phyloP scores from a whole-genome alignment of 2,329 filamentous ascomycete species.

The Pezicula neosporulosa region DNA sequence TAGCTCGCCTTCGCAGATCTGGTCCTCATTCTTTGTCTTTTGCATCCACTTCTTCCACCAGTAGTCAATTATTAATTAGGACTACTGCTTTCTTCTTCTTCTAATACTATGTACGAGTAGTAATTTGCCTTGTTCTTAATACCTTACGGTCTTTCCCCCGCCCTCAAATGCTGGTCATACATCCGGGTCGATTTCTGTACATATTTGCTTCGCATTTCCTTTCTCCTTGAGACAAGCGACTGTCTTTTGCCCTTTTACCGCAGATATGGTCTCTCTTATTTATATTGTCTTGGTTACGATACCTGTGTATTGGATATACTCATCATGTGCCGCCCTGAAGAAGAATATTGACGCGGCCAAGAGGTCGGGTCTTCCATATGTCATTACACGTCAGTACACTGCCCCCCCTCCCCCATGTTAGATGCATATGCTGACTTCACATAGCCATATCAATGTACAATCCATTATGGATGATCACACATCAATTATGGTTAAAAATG shows the following conservation, averaged over 20 bases:
- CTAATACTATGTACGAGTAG: background rate
- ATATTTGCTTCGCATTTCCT: background rate
- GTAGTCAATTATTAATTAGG: background rate
- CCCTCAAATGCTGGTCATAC: constrained; percentile 3
- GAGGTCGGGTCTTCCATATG: constrained; percentile 48
- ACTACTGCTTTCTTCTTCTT: background rate
- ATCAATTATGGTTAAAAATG: constrained; percentile 50
- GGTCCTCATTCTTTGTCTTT: background rate
- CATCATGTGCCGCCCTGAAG: constrained; percentile 29
- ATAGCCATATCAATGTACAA: constrained; percentile 48
- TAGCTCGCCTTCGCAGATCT: background rate
- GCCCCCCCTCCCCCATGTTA: background rate
- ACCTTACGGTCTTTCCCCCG: background rate
- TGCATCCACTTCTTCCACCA: background rate
- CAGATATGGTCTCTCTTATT: constrained; percentile 19
- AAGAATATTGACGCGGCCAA: constrained; percentile 47
- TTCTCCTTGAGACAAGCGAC: background rate
- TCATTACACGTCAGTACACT: constrained; percentile 46
- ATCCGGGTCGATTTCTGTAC: constrained; percentile 4
- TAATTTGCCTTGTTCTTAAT: background rate
- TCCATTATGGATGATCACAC: constrained; percentile 52
- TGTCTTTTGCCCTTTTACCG: background rate
- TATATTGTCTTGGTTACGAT: constrained; percentile 14
- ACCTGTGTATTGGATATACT: constrained; percentile 17
- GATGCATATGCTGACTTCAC: constrained; percentile 7